Conservation (phyloP, 352 stramenopile genomes). For the Globisporangium splendens region DNA sequence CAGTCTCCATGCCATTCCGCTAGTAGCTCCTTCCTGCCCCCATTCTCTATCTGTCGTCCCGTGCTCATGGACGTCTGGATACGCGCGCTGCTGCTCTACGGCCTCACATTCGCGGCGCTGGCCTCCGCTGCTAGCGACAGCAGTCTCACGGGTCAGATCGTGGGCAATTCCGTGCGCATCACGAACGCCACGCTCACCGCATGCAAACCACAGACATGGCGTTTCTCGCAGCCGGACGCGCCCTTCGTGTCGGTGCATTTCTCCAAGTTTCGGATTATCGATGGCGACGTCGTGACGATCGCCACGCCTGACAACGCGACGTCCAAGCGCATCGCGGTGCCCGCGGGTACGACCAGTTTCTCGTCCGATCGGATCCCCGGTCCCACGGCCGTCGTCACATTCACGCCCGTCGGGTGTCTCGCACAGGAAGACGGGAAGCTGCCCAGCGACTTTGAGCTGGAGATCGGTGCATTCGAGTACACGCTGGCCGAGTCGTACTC, state of each 20-base stretch:
- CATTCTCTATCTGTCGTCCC: no score
- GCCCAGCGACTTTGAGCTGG: conserved; percentile 21
- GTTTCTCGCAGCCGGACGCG: conserved; percentile 21
- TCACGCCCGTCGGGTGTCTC: conserved; percentile 15
- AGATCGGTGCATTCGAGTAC: conserved; percentile 31
- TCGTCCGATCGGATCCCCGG: conserved; percentile 25
- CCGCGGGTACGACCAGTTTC: conserved; percentile 24
- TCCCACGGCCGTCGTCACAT: conserved; percentile 25
- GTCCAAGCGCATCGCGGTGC: conserved; percentile 15
- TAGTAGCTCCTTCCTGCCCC: no score
- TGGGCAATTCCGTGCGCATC: conserved; percentile 28
- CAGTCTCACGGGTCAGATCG: conserved; percentile 19
- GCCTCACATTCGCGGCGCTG: not conserved
- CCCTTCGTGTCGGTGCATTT: conserved; percentile 47
- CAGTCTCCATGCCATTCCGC: no score
- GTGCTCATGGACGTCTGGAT: no score
- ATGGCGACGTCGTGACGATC: conserved; percentile 26
- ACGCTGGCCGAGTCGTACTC: conserved; percentile 12
- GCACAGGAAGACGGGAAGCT: not conserved
- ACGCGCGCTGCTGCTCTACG: not conserved
- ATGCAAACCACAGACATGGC: conserved; percentile 18
- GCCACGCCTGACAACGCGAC: conserved; percentile 17
- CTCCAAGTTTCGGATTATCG: conserved; percentile 25
- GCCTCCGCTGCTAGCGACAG: not conserved
- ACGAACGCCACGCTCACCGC: conserved; percentile 28